Conservation (phyloP, 1,139 yeast species). For the Scheffersomyces titani region DNA sequence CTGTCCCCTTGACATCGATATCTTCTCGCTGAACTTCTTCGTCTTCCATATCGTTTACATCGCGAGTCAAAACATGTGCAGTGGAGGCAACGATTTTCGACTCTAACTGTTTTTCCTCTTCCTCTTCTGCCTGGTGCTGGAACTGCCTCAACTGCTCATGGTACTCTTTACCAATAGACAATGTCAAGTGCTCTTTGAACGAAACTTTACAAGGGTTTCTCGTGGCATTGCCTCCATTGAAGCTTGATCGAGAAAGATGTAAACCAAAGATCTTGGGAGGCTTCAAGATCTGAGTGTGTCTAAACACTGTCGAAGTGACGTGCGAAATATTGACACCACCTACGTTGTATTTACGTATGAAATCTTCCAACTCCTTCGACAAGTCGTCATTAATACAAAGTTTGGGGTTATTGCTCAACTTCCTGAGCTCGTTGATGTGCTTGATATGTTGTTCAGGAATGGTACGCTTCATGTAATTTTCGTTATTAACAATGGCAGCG, state of each 20-base stretch:
- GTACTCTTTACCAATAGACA: slow-evolving; percentile 52
- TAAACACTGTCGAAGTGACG: slow-evolving; percentile 64
- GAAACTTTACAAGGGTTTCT: slow-evolving; percentile 77
- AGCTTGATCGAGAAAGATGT: slow-evolving; percentile 82
- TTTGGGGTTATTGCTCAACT: slow-evolving; percentile 27
- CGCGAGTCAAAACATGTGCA: slow-evolving; percentile 36
- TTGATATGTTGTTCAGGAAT: slow-evolving; percentile 1
- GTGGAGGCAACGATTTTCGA: slow-evolving; percentile 13
- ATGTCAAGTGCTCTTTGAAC: slow-evolving; percentile 58
- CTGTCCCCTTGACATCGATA: slow-evolving; percentile 39
- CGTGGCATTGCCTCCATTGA: slow-evolving; percentile 65
- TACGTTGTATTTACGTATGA: slow-evolving; percentile 46
- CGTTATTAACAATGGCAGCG: slow-evolving; percentile 43
- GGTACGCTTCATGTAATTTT: slow-evolving; percentile 9
- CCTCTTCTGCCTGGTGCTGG: slow-evolving; percentile 24
- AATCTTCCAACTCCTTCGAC: slow-evolving; percentile 42
- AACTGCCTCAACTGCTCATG: slow-evolving; percentile 38
- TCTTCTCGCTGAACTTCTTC: slow-evolving; percentile 45
- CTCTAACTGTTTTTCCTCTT: slow-evolving; percentile 7
- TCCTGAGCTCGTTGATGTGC: slow-evolving; percentile 26
- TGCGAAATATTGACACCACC: slow-evolving; percentile 45
- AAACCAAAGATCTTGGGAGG: slow-evolving; percentile 74
- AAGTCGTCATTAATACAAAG: slow-evolving; percentile 66
- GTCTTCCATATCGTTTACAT: slow-evolving; percentile 48
- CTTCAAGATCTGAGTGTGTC: slow-evolving; percentile 59